These are phyloP conservation scores for Candida berthetii DNA, from an alignment of 805 yeast genomes.

Conservation along the genomic window DNA sequence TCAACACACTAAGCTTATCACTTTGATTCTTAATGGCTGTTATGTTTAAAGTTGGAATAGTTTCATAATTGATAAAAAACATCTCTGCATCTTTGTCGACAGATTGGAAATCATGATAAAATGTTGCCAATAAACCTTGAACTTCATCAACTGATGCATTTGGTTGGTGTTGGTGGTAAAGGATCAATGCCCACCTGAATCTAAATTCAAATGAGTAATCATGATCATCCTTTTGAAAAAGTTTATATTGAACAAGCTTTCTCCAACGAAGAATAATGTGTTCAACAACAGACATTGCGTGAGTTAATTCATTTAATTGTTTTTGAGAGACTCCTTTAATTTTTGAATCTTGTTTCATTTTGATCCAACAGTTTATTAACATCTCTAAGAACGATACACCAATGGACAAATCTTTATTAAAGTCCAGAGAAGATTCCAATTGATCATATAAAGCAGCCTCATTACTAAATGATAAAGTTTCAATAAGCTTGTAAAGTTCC, in stretches of 20 bases:
- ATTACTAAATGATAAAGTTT: conserved; percentile 10
- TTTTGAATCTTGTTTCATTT: conserved; percentile 18
- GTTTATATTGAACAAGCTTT: conserved; percentile 23
- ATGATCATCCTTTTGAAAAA: conserved; percentile 5
- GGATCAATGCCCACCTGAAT: conserved; percentile 42
- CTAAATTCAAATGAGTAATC: conserved; percentile 20
- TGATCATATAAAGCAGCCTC: conserved; percentile 20
- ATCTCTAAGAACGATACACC: conserved; percentile 38
- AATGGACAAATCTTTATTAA: conserved; percentile 4
- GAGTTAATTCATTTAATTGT: conserved; percentile 21
- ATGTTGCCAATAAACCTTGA: conserved; percentile 15
- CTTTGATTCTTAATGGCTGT: conserved; percentile 51
- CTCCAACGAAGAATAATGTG: conserved; percentile 47
- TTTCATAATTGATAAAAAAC: conserved; percentile 48
- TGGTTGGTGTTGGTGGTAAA: conserved; percentile 35
- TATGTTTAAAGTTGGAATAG: conserved; percentile 49
- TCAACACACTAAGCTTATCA: conserved; percentile 65
- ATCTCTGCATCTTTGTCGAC: conserved; percentile 20
- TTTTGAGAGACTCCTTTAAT: conserved; percentile 15
- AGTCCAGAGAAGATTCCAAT: conserved; percentile 6
- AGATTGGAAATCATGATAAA: conserved; percentile 13
- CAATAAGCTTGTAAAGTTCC: conserved; percentile 6
- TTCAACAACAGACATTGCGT: conserved; percentile 31
- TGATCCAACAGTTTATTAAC: conserved; percentile 35
- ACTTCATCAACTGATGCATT: conserved; percentile 26